Evolutionary conservation across 2,329 filamentous ascomycete species (phyloP).

Genomic region (Sporothrix protearum): DNA sequence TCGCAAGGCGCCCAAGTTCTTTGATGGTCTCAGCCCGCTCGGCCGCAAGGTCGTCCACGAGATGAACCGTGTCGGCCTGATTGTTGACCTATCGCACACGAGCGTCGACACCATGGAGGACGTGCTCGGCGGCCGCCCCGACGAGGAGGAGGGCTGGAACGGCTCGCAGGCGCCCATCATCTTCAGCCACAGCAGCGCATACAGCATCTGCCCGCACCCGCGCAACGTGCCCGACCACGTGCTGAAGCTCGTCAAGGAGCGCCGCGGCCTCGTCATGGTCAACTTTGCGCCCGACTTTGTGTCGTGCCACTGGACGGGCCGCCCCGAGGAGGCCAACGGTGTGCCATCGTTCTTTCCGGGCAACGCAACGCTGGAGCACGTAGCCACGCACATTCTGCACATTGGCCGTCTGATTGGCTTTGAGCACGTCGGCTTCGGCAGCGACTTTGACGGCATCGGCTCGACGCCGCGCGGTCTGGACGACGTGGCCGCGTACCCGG

Average conservation of each 20-base stretch:
- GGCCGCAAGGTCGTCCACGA: slow-evolving; percentile 71
- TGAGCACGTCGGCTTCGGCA: slow-evolving; percentile 81
- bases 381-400: slow-evolving; percentile 75
- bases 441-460: slow-evolving; percentile 80
- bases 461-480: slow-evolving; percentile 69
- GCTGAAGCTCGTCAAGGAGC: slow-evolving; percentile 68
- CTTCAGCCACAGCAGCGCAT: slow-evolving; percentile 82
- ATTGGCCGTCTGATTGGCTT: slow-evolving; percentile 82
- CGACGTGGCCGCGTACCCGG: slow-evolving; percentile 79
- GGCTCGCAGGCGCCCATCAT: slow-evolving; percentile 80
- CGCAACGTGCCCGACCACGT: slow-evolving; percentile 87
- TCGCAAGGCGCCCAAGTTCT: slow-evolving; percentile 54
- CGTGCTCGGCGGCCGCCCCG: slow-evolving; percentile 59
- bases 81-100: slow-evolving; percentile 81
- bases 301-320: slow-evolving; percentile 61
- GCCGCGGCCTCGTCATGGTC: slow-evolving; percentile 79
- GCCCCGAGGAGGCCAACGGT: slow-evolving; percentile 47
- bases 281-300: slow-evolving; percentile 84
- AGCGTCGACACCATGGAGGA: slow-evolving; percentile 80
- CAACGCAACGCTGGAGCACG: slow-evolving; percentile 71
- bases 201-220: slow-evolving; percentile 78
- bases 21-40: slow-evolving; percentile 67
- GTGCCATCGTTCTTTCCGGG: slow-evolving; percentile 64
- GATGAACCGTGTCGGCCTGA: slow-evolving; percentile 93
- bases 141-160: slow-evolving; percentile 53